Evolutionary conservation across 257 asterid genomes (phyloP).

Genomic region (Solanum virginianum): DNA sequence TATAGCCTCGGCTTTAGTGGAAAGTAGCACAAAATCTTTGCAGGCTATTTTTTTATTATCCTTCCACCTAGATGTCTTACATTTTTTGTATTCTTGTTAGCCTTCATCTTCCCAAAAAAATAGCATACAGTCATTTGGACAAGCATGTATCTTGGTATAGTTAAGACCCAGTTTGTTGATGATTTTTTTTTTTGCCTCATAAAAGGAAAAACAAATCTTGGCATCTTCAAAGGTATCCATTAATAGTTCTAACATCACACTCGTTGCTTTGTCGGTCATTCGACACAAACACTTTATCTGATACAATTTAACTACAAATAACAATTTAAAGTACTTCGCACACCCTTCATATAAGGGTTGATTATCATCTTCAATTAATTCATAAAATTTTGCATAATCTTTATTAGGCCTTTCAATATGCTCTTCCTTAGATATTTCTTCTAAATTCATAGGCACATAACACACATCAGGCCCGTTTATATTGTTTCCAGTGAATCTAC

Average conservation of each 20-base stretch:
- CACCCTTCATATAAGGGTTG: neutral
- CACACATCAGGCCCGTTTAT: neutral
- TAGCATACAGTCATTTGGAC: neutral
- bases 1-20: neutral
- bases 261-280: neutral
- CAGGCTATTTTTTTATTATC: too few species aligned
- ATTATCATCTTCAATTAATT: neutral
- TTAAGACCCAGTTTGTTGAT: neutral
- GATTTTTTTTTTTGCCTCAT: neutral
- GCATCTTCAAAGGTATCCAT: neutral
- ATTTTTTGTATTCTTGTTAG: neutral
- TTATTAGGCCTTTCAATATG: neutral
- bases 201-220: neutral
- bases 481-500: neutral
- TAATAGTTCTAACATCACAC: neutral
- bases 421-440: neutral
- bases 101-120: neutral
- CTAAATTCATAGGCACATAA: neutral
- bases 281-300: neutral
- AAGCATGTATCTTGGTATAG: neutral
- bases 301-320: neutral
- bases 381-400: neutral
- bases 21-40: neutral
- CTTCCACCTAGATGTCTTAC: neutral
- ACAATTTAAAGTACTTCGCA: neutral